These are phyloP conservation scores for Stagonosporopsis vannaccii DNA, from an alignment of 2,329 filamentous ascomycete species.

Conservation along the genomic window DNA sequence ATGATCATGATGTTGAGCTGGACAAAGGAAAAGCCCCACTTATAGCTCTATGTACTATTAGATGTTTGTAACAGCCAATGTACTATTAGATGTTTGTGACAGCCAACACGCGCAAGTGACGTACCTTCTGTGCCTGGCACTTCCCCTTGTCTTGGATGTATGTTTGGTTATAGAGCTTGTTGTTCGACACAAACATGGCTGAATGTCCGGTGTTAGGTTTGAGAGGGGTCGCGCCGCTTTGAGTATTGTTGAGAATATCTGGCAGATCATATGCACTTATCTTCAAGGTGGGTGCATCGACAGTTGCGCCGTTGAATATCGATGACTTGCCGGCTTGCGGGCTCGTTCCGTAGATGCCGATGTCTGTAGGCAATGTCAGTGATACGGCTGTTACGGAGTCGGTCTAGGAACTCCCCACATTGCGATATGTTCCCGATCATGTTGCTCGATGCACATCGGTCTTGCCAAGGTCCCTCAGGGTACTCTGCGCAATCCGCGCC, in stretches of 20 bases:
- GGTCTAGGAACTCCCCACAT: background rate
- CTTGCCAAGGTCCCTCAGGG: background rate
- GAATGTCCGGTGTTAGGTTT: background rate
- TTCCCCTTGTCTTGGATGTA: background rate
- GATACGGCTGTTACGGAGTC: too few relatives aligned
- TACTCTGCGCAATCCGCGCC: background rate
- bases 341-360: background rate
- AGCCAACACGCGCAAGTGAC: too few relatives aligned
- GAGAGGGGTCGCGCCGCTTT: background rate
- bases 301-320: background rate
- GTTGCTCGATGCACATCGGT: background rate
- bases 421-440: background rate
- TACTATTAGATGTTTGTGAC: background rate
- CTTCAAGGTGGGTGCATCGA: background rate
- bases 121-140: slow-evolving; percentile 4
- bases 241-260: background rate
- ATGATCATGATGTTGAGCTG: slow-evolving; percentile 22
- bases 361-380: background rate
- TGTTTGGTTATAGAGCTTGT: background rate
- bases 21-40: slow-evolving; percentile 35
- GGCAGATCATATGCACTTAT: background rate
- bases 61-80: background rate
- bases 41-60: slow-evolving; percentile 17
- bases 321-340: background rate
- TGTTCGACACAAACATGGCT: background rate